These are phyloP conservation scores for Quercus mongolica DNA, from an alignment of 306 rosid genomes.

Conservation along the genomic window DNA sequence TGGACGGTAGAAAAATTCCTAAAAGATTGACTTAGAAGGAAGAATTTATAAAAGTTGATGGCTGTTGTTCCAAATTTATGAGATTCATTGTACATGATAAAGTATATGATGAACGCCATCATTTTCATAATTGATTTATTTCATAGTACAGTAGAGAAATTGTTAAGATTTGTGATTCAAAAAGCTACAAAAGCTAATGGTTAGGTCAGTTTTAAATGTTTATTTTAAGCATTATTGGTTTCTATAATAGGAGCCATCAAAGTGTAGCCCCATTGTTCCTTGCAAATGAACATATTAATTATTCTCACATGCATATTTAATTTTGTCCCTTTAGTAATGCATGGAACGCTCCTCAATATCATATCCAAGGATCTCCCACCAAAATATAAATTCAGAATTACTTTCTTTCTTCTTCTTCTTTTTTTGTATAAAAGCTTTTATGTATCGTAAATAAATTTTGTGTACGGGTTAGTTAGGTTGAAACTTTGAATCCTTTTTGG, in stretches of 20 bases:
- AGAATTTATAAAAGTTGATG: no score
- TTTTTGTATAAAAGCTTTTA: no score
- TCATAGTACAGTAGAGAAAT: neutral
- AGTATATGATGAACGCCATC: neutral
- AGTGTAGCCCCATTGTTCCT: neutral
- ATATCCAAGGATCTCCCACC: no score
- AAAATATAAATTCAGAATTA: no score
- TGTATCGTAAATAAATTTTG: no score
- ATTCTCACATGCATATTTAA: no score
- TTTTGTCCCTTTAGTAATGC: neutral
- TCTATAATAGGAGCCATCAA: neutral
- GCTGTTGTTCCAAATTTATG: neutral
- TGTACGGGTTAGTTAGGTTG: neutral
- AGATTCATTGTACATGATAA: neutral
- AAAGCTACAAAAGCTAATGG: neutral
- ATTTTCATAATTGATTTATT: neutral
- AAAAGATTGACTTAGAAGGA: no score
- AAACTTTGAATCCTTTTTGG: neutral
- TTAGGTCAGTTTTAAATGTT: neutral
- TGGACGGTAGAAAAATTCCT: no score
- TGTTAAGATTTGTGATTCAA: neutral
- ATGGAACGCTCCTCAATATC: neutral
- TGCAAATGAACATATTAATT: no score
- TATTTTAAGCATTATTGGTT: neutral
- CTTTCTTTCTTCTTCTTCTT: no score